phyloP scores from a whole-genome alignment of 768 basidiomycete species.

The Terana coerulea region DNA sequence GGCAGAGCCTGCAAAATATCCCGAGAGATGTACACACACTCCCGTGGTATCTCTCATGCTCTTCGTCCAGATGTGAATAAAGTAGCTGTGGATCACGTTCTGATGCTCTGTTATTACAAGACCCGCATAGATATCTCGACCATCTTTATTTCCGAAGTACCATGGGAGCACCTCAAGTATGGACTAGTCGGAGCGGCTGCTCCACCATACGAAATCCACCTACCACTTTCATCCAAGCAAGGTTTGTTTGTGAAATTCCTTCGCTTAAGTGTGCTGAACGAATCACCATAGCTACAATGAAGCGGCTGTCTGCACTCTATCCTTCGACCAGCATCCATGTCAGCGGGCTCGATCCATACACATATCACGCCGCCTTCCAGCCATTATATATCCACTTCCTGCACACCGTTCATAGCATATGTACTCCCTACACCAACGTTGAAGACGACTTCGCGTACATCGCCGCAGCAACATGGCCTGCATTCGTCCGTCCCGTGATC shows the following conservation, averaged over 20 bases:
- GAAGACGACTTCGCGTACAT: slow-evolving; percentile 71
- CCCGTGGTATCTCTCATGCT: no score
- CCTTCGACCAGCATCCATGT: slow-evolving; percentile 23
- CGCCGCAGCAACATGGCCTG: slow-evolving; percentile 77
- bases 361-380: slow-evolving; percentile 53
- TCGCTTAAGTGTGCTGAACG: slow-evolving; percentile 1
- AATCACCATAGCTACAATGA: slow-evolving; percentile 7
- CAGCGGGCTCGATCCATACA: slow-evolving; percentile 17
- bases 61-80: no score
- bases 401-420: slow-evolving; percentile 53
- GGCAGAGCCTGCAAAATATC: no score
- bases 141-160: slow-evolving; percentile 58
- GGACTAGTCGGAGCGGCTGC: slow-evolving; percentile 68
- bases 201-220: slow-evolving; percentile 66
- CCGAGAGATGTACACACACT: no score
- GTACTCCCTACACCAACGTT: slow-evolving; percentile 63
- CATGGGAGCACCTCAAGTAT: slow-evolving; percentile 73
- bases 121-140: slow-evolving; percentile 54
- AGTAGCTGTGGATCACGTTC: no score
- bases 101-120: slow-evolving; percentile 38
- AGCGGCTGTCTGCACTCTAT: slow-evolving; percentile 35
- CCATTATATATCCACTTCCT: slow-evolving; percentile 65
- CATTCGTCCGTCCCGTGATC: slow-evolving; percentile 67
- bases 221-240: slow-evolving; percentile 51
- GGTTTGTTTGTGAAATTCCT: slow-evolving; percentile 34